These are phyloP conservation scores for Capsicum rhomboideum DNA, from an alignment of 257 asterid genomes.

Conservation along the genomic window DNA sequence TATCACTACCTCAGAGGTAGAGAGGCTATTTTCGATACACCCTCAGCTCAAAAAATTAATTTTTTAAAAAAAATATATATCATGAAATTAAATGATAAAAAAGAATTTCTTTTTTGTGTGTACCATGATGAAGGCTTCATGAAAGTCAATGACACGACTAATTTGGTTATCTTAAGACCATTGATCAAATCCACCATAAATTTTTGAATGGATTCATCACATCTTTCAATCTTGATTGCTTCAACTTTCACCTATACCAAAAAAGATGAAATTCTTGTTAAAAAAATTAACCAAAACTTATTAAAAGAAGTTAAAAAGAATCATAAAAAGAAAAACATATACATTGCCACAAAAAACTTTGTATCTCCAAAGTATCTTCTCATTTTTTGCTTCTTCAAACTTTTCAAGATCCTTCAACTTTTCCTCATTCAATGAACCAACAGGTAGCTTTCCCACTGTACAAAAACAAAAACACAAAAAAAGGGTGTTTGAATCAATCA, in stretches of 20 bases:
- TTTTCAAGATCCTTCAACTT: constrained; percentile 33
- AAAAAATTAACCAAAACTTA: background rate
- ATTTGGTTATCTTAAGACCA: constrained; percentile 30
- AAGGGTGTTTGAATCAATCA: background rate
- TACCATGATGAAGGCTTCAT: constrained; percentile 14
- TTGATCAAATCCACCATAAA: constrained; percentile 40
- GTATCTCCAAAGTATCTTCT: constrained; percentile 23
- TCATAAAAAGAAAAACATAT: background rate
- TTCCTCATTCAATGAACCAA: constrained; percentile 36
- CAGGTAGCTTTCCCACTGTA: constrained; percentile 7
- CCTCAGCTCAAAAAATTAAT: too few relatives aligned
- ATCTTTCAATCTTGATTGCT: constrained; percentile 32
- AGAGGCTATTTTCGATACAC: too few relatives aligned
- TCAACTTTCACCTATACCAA: constrained; percentile 40
- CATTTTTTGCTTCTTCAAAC: constrained; percentile 25
- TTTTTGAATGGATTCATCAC: constrained; percentile 35
- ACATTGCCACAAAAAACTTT: constrained; percentile 36
- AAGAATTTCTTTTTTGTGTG: background rate
- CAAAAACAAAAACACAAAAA: background rate
- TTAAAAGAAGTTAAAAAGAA: background rate
- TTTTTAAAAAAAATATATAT: too few relatives aligned
- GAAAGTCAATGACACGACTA: constrained; percentile 49
- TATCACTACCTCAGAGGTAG: too few relatives aligned
- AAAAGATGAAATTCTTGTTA: background rate
- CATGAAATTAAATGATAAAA: background rate